Evolutionary conservation across 2,329 filamentous ascomycete genomes (phyloP).

Genomic region (Neofusicoccum ribis): DNA sequence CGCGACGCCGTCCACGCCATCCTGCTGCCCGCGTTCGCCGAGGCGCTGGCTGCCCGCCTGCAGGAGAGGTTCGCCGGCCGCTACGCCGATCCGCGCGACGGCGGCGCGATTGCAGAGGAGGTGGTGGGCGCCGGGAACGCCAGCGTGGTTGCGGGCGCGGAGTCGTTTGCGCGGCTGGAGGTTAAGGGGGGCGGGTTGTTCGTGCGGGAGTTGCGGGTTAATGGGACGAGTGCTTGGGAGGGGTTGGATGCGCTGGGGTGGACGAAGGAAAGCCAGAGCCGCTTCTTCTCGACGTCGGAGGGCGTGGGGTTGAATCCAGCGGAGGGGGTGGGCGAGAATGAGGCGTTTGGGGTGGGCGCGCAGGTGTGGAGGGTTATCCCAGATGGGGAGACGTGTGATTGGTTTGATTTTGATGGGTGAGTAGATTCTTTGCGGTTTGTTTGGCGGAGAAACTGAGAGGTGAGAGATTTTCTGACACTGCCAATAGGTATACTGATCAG

Average conservation of each 20-base stretch:
- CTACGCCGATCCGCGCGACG: slow-evolving; percentile 25
- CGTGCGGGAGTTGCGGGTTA: slow-evolving; percentile 30
- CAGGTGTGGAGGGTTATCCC: slow-evolving; percentile 32
- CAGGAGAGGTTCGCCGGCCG: slow-evolving; percentile 27
- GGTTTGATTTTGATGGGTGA: slow-evolving; percentile 36
- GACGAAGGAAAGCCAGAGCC: slow-evolving; percentile 23
- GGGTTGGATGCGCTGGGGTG: slow-evolving; percentile 31
- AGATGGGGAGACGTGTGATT: slow-evolving; percentile 30
- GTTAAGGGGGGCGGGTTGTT: slow-evolving; percentile 31
- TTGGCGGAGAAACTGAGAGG: neutral
- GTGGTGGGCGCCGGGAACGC: slow-evolving; percentile 2
- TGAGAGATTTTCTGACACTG: neutral
- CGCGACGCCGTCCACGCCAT: slow-evolving; percentile 27
- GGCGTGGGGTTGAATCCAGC: slow-evolving; percentile 31
- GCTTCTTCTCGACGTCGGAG: slow-evolving; percentile 27
- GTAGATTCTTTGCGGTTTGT: neutral
- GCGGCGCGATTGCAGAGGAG: slow-evolving; percentile 26
- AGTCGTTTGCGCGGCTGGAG: slow-evolving; percentile 25
- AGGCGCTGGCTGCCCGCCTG: slow-evolving; percentile 24
- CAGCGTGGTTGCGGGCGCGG: neutral
- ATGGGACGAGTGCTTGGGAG: slow-evolving; percentile 32
- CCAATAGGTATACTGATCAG: slow-evolving; percentile 29
- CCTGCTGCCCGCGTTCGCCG: slow-evolving; percentile 30
- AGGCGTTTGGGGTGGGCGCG: slow-evolving; percentile 21
- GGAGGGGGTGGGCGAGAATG: slow-evolving; percentile 23